Conservation (phyloP, 805 yeast species). For the Ogataea kodamae region DNA sequence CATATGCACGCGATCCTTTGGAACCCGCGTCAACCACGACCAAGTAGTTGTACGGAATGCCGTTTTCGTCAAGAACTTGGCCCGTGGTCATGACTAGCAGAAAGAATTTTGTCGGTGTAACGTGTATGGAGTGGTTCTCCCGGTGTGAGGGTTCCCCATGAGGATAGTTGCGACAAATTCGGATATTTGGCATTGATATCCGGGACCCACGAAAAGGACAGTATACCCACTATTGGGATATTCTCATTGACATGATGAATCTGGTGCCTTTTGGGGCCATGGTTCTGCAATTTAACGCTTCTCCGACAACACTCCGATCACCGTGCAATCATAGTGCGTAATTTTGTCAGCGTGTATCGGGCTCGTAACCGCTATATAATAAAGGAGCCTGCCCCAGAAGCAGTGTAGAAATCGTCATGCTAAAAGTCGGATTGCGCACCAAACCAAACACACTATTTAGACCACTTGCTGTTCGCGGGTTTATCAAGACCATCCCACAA, state of each 20-base stretch:
- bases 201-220: conserved; percentile 1
- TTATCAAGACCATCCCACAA: conserved; percentile 40
- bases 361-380: conserved; percentile 10
- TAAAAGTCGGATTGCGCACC: conserved; percentile 10
- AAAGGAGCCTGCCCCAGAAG: conserved; percentile 6
- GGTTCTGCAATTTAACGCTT: neutral
- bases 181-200: conserved; percentile 7
- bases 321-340: conserved; percentile 9
- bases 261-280: neutral
- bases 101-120: conserved; percentile 1
- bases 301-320: conserved; percentile 9
- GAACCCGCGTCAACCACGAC: conserved; percentile 65
- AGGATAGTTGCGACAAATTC: too few species aligned
- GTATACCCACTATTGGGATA: neutral
- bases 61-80: conserved; percentile 34
- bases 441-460: conserved; percentile 7
- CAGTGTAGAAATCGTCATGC: conserved; percentile 6
- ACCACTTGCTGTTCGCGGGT: conserved; percentile 17
- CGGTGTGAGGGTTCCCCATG: conserved; percentile 10
- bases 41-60: conserved; percentile 56
- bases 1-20: conserved; percentile 58
- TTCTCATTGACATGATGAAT: neutral
- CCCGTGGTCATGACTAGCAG: conserved; percentile 13
- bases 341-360: conserved; percentile 9
- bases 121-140: neutral